Evolutionary conservation across 192 early-diverging fungal genomes (phyloP).

Genomic region (Entomortierella parvispora): DNA sequence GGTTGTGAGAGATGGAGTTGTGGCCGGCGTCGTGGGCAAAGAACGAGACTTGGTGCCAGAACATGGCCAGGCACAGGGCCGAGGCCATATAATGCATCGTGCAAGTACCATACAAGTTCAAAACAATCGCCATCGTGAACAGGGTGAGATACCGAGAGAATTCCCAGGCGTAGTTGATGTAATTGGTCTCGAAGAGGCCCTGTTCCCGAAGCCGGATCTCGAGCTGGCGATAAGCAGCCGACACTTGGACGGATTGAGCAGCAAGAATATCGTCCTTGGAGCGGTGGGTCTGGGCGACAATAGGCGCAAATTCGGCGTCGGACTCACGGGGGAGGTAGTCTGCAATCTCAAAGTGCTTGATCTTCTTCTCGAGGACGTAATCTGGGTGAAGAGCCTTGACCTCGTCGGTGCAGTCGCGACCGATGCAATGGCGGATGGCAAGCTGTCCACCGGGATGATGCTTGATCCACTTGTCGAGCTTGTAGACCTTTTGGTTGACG

Average conservation of each 20-base stretch:
- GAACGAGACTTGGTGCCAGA: constrained; percentile 95
- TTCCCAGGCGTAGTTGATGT: constrained; percentile 64
- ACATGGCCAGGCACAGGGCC: constrained; percentile 69
- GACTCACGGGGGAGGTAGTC: constrained; percentile 59
- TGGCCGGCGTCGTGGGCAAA: constrained; percentile 98
- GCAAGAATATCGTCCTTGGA: constrained; percentile 36
- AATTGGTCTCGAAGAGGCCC: constrained; percentile 74
- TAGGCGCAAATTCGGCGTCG: constrained; percentile 45
- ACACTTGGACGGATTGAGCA: constrained; percentile 30
- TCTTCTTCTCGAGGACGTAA: constrained; percentile 75
- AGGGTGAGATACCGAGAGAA: constrained; percentile 58
- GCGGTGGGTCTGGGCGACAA: constrained; percentile 17
- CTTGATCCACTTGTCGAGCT: constrained; percentile 81
- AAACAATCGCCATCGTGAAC: constrained; percentile 54
- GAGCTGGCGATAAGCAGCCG: constrained; percentile 68
- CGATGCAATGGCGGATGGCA: constrained; percentile 88
- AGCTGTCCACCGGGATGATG: constrained; percentile 93
- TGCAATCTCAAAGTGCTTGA: constrained; percentile 86
- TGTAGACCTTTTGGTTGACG: constrained; percentile 88
- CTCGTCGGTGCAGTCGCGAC: constrained; percentile 93
- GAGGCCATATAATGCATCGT: constrained; percentile 64
- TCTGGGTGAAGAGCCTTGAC: constrained; percentile 87
- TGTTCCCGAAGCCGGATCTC: constrained; percentile 68
- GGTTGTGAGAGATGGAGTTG: constrained; percentile 84
- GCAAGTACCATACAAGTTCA: constrained; percentile 57